These are phyloP conservation scores for Sarocladium oryzae DNA, from an alignment of 2,329 filamentous ascomycete genomes.

Conservation along the genomic window DNA sequence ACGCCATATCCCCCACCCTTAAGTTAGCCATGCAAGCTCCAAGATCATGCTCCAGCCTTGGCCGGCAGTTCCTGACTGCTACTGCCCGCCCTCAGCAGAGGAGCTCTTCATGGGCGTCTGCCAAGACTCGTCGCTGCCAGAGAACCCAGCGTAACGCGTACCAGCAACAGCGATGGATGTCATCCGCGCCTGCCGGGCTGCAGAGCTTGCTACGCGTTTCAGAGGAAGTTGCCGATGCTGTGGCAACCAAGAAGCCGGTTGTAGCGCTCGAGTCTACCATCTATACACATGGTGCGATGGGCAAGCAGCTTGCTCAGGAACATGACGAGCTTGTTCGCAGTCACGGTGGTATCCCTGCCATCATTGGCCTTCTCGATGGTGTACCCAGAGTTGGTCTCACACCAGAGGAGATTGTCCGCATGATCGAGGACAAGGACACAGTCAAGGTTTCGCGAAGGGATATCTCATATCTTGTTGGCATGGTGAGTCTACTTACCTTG, in stretches of 20 bases:
- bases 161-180: slow-evolving; percentile 1
- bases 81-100: not conserved
- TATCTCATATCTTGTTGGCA: slow-evolving; percentile 71
- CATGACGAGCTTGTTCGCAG: slow-evolving; percentile 76
- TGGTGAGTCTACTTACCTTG: slow-evolving; percentile 51
- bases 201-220: slow-evolving; percentile 59
- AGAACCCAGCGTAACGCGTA: not conserved
- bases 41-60: slow-evolving; percentile 2
- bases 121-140: not conserved
- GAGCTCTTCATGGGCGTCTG: not conserved
- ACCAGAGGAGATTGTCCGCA: slow-evolving; percentile 63
- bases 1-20: not conserved
- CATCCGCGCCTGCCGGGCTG: slow-evolving; percentile 21
- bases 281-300: slow-evolving; percentile 88
- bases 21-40: not conserved
- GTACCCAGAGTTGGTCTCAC: slow-evolving; percentile 73
- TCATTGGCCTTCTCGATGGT: slow-evolving; percentile 81
- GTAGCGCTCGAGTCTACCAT: slow-evolving; percentile 95
- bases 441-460: slow-evolving; percentile 85
- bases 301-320: slow-evolving; percentile 66
- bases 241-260: slow-evolving; percentile 69
- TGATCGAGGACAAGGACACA: slow-evolving; percentile 62
- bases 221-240: slow-evolving; percentile 74
- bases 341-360: slow-evolving; percentile 80
- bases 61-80: not conserved